Base-by-base conservation (phyloP, 116 monocot genomes). In the Papilionanthe hybrid region DNA sequence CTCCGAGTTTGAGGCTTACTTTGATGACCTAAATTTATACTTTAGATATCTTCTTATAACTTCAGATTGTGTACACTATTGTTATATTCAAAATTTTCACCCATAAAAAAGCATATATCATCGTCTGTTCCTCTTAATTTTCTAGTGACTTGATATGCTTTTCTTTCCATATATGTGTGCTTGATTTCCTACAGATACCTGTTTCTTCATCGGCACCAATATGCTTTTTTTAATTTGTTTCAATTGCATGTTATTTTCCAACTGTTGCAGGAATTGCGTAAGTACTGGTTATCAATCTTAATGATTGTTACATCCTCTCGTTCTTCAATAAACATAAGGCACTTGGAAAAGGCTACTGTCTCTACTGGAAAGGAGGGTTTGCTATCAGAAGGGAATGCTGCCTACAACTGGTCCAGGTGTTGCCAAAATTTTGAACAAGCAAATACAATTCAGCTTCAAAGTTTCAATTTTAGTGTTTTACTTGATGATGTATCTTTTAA, bases 281-380 rank as follows among this genome's bases (percentile, higher is more conserved):
- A 90, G 83, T 82, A 92, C 78, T 98, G 98, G 98, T 63, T 98
- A 74, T 92, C 90, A 50, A 93, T 93, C 76, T 82, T 98, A 75
- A 93, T 94, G 91, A 98, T 98, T 77, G 98, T 94, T 45, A 98
- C 98, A 75, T 94, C 98, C 57, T 98, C 94, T 79, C 80, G 91
- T 15, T 98, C 98, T 63, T 90, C 93, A 55, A 94, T 98, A 88
- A 98, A 98, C 79, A 92, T 98, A 82, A 91, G 94, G 80, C 98
- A 98, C 83, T 80, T 98, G 63, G 98, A 98, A 82, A 98, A 94
- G 82, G 98, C 98, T 68, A 98, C 98, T 18, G 94, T 93, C n/a
- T 91, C 98, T 15, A 98, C 98, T 41, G 98, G 98, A 78, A 98
- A 98, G 83, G 98, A 98, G 81, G 98, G 98, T 19, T 81, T 98